These are phyloP conservation scores for Diutina neorugosa DNA, from an alignment of 1,139 yeast species.

Conservation along the genomic window DNA sequence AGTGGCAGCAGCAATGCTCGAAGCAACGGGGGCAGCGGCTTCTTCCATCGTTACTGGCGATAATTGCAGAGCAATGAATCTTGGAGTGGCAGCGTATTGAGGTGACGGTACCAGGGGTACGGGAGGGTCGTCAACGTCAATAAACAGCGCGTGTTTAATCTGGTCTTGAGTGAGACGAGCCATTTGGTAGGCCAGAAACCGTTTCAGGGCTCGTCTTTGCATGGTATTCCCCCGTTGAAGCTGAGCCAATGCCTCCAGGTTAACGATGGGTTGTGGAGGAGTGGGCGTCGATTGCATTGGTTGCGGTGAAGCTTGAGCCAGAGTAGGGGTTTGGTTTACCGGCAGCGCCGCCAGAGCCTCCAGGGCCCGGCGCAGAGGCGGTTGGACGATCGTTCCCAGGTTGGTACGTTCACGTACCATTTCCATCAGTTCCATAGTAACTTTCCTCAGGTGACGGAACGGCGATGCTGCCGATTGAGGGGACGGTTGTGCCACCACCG, in stretches of 20 bases:
- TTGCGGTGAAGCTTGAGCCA: neutral
- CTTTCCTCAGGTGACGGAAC: neutral
- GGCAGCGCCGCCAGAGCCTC: neutral
- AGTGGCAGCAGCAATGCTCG: neutral
- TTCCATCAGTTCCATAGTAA: neutral
- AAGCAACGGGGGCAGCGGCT: neutral
- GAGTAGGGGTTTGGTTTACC: neutral
- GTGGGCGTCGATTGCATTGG: neutral
- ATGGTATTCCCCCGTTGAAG: slow-evolving; percentile 72
- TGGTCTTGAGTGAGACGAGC: slow-evolving; percentile 44
- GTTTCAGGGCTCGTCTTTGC: slow-evolving; percentile 81
- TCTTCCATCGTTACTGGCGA: neutral
- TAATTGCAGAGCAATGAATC: neutral
- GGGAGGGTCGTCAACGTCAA: neutral
- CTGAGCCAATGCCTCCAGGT: slow-evolving; percentile 43
- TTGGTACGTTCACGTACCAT: neutral
- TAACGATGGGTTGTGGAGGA: neutral
- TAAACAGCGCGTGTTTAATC: slow-evolving; percentile 2
- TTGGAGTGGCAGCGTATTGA: neutral
- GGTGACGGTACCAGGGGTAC: neutral
- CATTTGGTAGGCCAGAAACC: slow-evolving; percentile 89
- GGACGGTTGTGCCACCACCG: neutral
- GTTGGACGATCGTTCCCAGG: neutral
- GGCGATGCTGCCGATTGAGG: neutral
- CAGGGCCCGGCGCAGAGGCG: neutral